phyloP scores from a whole-genome alignment of 169 alveolate genomes.

The Cryptosporidium tyzzeri region DNA sequence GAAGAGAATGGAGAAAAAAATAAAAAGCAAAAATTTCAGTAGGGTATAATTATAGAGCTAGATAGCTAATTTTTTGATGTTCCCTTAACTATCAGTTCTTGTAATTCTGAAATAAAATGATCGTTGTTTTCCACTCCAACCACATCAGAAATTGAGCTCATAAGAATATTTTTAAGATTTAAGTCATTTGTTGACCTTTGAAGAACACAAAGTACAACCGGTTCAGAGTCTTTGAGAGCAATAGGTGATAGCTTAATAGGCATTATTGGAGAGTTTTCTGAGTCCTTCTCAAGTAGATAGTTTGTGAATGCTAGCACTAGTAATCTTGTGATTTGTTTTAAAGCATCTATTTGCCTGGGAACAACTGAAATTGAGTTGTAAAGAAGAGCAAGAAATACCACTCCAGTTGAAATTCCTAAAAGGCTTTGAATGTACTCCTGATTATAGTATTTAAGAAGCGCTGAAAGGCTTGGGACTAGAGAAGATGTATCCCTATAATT shows the following conservation, averaged over 20 bases:
- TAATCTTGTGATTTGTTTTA: constrained; percentile 29
- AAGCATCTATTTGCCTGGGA: constrained; percentile 25
- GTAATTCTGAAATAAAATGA: constrained; percentile 41
- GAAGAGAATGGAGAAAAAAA: not conserved
- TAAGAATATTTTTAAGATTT: constrained; percentile 9
- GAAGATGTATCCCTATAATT: constrained; percentile 51
- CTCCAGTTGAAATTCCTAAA: constrained; percentile 54
- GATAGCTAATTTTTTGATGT: constrained; percentile 32
- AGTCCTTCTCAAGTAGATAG: constrained; percentile 51
- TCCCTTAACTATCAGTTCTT: constrained; percentile 54
- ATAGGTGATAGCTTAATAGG: constrained; percentile 34
- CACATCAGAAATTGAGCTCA: constrained; percentile 50
- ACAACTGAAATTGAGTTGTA: constrained; percentile 55
- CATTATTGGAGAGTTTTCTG: not conserved
- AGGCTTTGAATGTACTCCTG: constrained; percentile 25
- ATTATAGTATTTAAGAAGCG: constrained; percentile 7
- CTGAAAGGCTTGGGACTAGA: constrained; percentile 10
- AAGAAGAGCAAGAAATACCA: constrained; percentile 45
- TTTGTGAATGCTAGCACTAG: constrained; percentile 43
- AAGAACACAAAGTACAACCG: constrained; percentile 69
- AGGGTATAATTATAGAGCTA: not conserved
- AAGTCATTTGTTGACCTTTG: constrained; percentile 63
- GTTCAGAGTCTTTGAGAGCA: constrained; percentile 67
- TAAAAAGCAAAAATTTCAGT: not conserved
- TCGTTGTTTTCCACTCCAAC: constrained; percentile 55